Percentiles rank a stretch among this genome's conserved stretches.
Conservation (phyloP, 306 rosid genomes). For the cucumber (Cucumis sativus) region DNA sequence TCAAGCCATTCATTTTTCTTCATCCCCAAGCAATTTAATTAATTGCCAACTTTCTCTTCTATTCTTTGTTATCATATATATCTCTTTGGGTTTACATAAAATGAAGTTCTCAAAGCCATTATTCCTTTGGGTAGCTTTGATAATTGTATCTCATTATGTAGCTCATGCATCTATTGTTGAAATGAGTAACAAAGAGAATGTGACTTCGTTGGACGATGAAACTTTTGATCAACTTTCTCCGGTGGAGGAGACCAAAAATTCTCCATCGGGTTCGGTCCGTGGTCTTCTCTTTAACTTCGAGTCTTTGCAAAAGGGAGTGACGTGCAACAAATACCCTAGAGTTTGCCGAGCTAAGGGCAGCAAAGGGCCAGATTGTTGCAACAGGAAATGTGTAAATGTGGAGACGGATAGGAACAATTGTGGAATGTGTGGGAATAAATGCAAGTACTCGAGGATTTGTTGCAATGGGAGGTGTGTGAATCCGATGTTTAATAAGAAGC, state of each 20-base stretch:
- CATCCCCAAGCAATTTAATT: not conserved
- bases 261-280: not conserved
- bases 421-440: constrained; percentile 58
- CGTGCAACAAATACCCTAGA: constrained; percentile 24
- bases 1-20: not conserved
- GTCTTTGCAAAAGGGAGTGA: not conserved
- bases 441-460: constrained; percentile 36
- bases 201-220: not conserved
- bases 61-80: not conserved
- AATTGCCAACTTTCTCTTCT: not conserved
- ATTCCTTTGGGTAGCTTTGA: not conserved
- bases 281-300: not conserved
- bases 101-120: not conserved
- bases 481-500: constrained; percentile 25
- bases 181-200: not conserved
- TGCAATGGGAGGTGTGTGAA: constrained; percentile 56
- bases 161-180: not conserved
- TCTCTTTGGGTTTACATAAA: not conserved
- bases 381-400: not conserved
- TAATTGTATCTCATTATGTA: not conserved
- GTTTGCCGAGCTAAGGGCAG: constrained; percentile 31
- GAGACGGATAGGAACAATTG: constrained; percentile 32
- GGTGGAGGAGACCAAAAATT: not conserved
- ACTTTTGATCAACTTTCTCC: not conserved
- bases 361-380: constrained; percentile 6